Conservation (phyloP, 169 alveolate genomes). For the Plasmodium berghei region DNA sequence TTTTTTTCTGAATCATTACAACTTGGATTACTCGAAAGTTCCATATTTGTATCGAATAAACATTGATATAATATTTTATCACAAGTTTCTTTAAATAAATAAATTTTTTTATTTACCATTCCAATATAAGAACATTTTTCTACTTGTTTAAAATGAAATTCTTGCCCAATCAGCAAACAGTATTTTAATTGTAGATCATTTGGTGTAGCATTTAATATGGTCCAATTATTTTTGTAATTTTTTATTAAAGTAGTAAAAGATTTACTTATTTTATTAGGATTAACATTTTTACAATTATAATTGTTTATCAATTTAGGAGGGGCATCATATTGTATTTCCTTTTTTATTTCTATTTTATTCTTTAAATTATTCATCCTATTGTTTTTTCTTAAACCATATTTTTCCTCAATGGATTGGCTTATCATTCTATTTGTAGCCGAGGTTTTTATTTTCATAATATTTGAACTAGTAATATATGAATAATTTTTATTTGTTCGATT, state of each 20-base stretch:
- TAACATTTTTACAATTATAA: neutral
- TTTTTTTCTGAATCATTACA: neutral
- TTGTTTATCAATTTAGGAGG: neutral
- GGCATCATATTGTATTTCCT: neutral
- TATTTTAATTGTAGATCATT: conserved; percentile 62
- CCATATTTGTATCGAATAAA: neutral
- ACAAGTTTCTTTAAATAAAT: conserved; percentile 55
- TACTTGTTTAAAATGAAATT: conserved; percentile 57
- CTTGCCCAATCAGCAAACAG: conserved; percentile 69
- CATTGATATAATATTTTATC: conserved; percentile 39
- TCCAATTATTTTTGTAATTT: conserved; percentile 42
- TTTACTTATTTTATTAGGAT: neutral
- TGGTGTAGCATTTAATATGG: conserved; percentile 11
- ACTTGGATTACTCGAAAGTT: neutral
- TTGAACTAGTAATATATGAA: neutral
- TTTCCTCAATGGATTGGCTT: neutral
- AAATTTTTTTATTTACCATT: conserved; percentile 46
- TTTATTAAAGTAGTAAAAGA: conserved; percentile 21
- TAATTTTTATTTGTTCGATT: neutral
- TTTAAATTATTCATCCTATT: neutral
- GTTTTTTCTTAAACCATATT: too few species aligned
- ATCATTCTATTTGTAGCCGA: too few species aligned
- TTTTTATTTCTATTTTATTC: neutral
- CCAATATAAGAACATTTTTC: conserved; percentile 32
- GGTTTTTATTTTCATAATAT: neutral